A percentile compares a stretch with the other conserved stretches of the same genome.
Conservation (phyloP, 768 basidiomycete genomes). For the Psilocybe cubensis region DNA sequence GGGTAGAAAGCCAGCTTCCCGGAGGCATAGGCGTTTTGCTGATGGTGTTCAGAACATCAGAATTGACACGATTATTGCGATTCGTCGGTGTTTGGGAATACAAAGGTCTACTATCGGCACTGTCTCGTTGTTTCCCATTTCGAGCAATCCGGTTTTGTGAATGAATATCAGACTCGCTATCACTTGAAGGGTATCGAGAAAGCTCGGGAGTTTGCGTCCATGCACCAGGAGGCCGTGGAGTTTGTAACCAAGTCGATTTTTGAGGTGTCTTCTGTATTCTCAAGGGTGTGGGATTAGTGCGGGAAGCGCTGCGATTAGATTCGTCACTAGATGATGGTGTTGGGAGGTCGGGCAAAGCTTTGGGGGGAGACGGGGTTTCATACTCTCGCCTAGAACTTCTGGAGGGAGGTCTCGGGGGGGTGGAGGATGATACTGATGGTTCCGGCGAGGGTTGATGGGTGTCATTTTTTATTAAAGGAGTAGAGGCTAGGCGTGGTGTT, state of each 20-base stretch:
- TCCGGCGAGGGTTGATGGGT: constrained; percentile 1
- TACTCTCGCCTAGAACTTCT: constrained; percentile 50
- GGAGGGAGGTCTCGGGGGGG: constrained; percentile 33
- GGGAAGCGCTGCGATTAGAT: constrained; percentile 13
- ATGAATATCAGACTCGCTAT: not conserved
- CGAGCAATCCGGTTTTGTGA: not conserved
- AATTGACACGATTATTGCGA: not conserved
- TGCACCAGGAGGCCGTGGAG: constrained; percentile 30
- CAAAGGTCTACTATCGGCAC: constrained; percentile 1
- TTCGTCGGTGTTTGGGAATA: constrained; percentile 6
- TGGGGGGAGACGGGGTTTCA: constrained; percentile 66
- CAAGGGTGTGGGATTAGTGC: constrained; percentile 8
- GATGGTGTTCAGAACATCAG: not conserved
- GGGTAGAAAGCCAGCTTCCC: constrained; percentile 18
- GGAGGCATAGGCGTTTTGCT: constrained; percentile 20
- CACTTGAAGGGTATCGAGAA: constrained; percentile 8
- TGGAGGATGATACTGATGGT: constrained; percentile 10
- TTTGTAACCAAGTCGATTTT: constrained; percentile 13
- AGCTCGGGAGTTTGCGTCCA: constrained; percentile 39
- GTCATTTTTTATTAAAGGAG: constrained; percentile 4
- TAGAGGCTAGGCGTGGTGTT: not conserved
- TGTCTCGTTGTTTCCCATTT: not conserved
- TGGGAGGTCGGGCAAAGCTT: constrained; percentile 66
- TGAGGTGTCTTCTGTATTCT: constrained; percentile 3
- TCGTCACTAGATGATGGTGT: constrained; percentile 57